phyloP scores from a whole-genome alignment of 148 eudicot genomes.

The Rhododendron molle region DNA sequence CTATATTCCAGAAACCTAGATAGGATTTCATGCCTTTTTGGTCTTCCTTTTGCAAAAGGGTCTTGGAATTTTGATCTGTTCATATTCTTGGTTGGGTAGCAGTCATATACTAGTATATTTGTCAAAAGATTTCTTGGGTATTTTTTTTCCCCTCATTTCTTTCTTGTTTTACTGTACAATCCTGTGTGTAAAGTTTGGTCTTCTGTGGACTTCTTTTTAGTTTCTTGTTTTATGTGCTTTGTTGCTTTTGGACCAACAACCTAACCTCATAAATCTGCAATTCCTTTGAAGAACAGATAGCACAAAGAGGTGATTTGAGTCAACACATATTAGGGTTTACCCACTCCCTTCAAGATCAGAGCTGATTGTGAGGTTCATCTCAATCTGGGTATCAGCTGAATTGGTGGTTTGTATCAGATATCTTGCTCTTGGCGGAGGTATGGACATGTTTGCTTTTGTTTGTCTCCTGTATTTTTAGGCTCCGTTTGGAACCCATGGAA shows the following conservation, averaged over 20 bases:
- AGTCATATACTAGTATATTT: not conserved
- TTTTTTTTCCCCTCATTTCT: not conserved
- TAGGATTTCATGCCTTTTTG: not conserved
- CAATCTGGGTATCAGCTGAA: slow-evolving; percentile 15
- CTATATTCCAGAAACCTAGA: not conserved
- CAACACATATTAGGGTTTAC: not conserved
- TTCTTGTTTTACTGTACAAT: not conserved
- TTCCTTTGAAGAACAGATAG: not conserved
- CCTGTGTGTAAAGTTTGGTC: slow-evolving; percentile 3
- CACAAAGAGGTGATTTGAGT: not conserved
- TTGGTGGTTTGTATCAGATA: not conserved
- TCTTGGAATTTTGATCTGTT: slow-evolving; percentile 3
- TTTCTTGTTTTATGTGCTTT: not conserved
- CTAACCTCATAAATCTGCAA: not conserved
- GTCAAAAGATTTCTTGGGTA: not conserved
- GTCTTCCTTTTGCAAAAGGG: not conserved
- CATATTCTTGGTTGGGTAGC: not conserved
- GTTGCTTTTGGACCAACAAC: slow-evolving; percentile 17
- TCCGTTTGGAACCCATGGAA: too few relatives aligned
- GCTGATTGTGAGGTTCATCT: slow-evolving; percentile 11
- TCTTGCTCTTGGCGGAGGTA: slow-evolving; percentile 10
- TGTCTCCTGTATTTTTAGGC: not conserved
- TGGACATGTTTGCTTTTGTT: not conserved
- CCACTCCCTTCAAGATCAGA: not conserved
- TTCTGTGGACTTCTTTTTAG: not conserved